These are phyloP conservation scores for Colletotrichum neosansevieriae DNA, from an alignment of 2,329 filamentous ascomycete species.

Conservation along the genomic window DNA sequence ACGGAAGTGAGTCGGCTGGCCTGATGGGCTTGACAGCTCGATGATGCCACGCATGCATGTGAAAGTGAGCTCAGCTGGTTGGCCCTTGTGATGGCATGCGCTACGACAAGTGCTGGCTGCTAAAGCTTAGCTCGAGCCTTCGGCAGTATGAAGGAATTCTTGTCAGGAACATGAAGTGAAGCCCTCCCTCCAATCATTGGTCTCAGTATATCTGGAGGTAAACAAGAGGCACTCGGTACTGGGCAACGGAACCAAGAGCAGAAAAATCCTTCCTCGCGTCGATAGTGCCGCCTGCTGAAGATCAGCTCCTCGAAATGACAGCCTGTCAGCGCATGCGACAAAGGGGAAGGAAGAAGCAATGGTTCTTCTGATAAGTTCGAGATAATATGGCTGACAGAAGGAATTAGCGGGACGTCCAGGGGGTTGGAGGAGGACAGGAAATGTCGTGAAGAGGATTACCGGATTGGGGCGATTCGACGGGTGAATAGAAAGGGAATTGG, in stretches of 20 bases:
- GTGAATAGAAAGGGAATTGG: slow-evolving; percentile 24
- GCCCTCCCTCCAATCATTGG: slow-evolving; percentile 11
- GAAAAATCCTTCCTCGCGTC: not conserved
- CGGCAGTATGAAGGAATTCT: slow-evolving; percentile 14
- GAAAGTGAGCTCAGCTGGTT: not conserved
- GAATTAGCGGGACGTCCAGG: not conserved
- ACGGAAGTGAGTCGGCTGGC: not conserved
- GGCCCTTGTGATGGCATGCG: slow-evolving; percentile 11
- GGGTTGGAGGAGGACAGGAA: slow-evolving; percentile 17
- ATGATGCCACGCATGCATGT: slow-evolving; percentile 1
- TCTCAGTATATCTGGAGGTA: not conserved
- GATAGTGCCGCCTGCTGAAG: not conserved
- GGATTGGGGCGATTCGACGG: slow-evolving; percentile 27
- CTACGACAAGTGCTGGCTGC: slow-evolving; percentile 3
- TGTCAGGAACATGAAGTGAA: slow-evolving; percentile 33
- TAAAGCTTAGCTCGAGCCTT: slow-evolving; percentile 12
- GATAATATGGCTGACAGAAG: not conserved
- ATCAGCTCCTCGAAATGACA: slow-evolving; percentile 5
- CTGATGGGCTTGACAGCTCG: not conserved
- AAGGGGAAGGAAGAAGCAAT: slow-evolving; percentile 15
- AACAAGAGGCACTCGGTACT: slow-evolving; percentile 22
- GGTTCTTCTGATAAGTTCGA: slow-evolving; percentile 32
- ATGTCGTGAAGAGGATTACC: slow-evolving; percentile 36
- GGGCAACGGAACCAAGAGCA: slow-evolving; percentile 15
- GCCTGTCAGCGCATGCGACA: not conserved